Evolutionary conservation across 1,139 yeast species (phyloP).

Genomic region (Saccharomyces hybrid): DNA sequence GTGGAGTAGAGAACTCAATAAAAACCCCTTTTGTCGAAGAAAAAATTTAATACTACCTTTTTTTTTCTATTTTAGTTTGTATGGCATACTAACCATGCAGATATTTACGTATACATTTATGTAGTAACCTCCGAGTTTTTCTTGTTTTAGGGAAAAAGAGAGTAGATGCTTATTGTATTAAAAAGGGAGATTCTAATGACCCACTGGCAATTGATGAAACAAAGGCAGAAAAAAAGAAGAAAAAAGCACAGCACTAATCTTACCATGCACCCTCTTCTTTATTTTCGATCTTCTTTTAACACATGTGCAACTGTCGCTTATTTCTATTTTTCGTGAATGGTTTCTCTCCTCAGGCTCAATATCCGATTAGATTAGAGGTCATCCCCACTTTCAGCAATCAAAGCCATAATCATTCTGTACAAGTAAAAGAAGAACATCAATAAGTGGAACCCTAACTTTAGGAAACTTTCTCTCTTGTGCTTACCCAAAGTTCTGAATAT

Average conservation of each 20-base stretch:
- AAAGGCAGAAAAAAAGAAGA: not conserved
- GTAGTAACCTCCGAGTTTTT: not conserved
- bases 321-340: not conserved
- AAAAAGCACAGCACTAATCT: not conserved
- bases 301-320: not conserved
- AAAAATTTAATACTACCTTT: not conserved
- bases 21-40: too few species aligned
- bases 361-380: constrained; percentile 5
- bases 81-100: not conserved
- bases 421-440: constrained; percentile 91
- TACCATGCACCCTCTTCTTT: not conserved
- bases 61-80: not conserved
- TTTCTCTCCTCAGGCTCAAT: not conserved
- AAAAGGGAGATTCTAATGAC: not conserved
- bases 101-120: not conserved
- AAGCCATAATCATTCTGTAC: constrained; percentile 93
- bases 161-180: not conserved
- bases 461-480: constrained; percentile 86
- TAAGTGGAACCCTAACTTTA: constrained; percentile 86
- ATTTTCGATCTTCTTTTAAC: not conserved
- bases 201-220: not conserved
- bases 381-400: constrained; percentile 51
- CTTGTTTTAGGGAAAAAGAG: too few species aligned
- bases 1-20: too few species aligned
- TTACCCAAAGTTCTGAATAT: constrained; percentile 89